Evolutionary conservation across 2,329 filamentous ascomycete genomes (phyloP), one percentile per base, ranked within the genome.

Genomic region (Neopestalotiopsis sp.): DNA sequence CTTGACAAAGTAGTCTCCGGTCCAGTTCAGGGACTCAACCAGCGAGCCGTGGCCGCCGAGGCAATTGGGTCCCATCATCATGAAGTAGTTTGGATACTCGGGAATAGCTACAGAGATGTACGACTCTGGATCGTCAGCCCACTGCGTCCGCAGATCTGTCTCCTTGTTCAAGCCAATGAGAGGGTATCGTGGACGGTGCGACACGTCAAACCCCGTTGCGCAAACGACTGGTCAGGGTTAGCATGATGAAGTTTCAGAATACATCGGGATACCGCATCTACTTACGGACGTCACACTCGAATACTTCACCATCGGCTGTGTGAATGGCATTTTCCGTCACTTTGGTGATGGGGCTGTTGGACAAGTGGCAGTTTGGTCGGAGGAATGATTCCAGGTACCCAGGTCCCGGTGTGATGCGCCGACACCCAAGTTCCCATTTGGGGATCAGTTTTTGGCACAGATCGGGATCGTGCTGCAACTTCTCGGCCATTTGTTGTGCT

Each of bases 101-200:
- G 75, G 76, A 1, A 76, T 73, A 0, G 77, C 74, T 1, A 78
- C 74, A 2, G 72, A 75, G n/a, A 78, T 49, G 64, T 78, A 78
- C 0, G 75, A 74, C 49, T 77, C 74, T 3, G 77, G 75, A 28
- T 75, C 74, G n/a, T 75, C 74, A 2, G 84, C 80, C 87, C 88
- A 90, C 1, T 84, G 77, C 42, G 88, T 79, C 20, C 86, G 80
- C 4, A 90, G 77, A 52, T 83, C 80, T 42, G 83, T 81, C 2
- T 83, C 84, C 2, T 79, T 76, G 58, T 80, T 32, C 57, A 59
- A 80, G 1, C 88, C 88, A 1, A 81, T 78, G 2, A 90, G 82
- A 9, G 82, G 81, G 42, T 88, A 75, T 4, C 68, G 56, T 9
- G 64, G 68, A n/a, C 62, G 58, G 40, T 67, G 64, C 4, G 68